Percentiles rank a stretch among this genome's conserved stretches.
Conservation (phyloP, 768 basidiomycete genomes). For the Boletus eberwhitei region DNA sequence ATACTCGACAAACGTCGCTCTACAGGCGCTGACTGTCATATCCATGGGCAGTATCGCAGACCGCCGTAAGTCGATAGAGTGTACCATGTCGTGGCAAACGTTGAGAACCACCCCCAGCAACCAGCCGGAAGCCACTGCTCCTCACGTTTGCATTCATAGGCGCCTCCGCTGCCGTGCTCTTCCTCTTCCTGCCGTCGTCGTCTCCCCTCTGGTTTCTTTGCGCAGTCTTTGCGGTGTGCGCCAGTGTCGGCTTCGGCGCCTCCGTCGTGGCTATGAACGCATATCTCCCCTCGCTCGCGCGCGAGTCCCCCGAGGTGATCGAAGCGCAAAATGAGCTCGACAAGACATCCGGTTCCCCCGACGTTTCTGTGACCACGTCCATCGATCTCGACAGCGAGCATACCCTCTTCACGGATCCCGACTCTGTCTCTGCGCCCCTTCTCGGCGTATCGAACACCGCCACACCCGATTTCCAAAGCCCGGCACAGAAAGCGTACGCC, state of each 20-base stretch:
- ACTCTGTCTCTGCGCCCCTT: conserved; percentile 39
- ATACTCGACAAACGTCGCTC: conserved; percentile 81
- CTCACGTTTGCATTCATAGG: conserved; percentile 73
- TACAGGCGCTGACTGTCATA: conserved; percentile 93
- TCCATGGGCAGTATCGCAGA: conserved; percentile 93
- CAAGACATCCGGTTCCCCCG: conserved; percentile 5
- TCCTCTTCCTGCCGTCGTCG: conserved; percentile 70
- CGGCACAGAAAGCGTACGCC: conserved; percentile 44
- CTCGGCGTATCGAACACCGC: conserved; percentile 3
- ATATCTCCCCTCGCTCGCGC: conserved; percentile 75
- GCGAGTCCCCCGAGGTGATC: conserved; percentile 58
- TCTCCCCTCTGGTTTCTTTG: conserved; percentile 68
- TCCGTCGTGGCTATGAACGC: conserved; percentile 88
- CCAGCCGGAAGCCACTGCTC: conserved; percentile 75
- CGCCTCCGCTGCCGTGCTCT: conserved; percentile 60
- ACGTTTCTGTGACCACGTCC: not conserved
- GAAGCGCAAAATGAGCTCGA: conserved; percentile 34
- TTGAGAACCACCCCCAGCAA: conserved; percentile 38
- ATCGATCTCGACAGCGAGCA: conserved; percentile 17
- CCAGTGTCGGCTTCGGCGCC: conserved; percentile 85
- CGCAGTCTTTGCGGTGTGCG: conserved; percentile 66
- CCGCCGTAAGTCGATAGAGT: conserved; percentile 56
- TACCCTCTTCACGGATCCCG: conserved; percentile 8
- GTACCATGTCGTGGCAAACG: not conserved
- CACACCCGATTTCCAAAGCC: conserved; percentile 12